phyloP scores from a whole-genome alignment of 805 yeast species.

The Komagataella mondaviorum region DNA sequence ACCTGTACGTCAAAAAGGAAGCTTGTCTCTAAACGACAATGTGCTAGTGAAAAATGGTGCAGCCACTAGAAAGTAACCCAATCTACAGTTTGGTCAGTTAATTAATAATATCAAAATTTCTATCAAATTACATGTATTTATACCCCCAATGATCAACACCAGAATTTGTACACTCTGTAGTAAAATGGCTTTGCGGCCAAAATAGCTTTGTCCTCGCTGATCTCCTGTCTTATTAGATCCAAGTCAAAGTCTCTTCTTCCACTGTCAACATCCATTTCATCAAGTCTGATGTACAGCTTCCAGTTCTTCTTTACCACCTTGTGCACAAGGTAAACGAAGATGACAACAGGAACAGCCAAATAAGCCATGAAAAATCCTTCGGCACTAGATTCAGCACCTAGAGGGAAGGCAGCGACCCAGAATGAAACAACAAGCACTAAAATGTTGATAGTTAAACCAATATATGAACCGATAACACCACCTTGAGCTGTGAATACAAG shows the following conservation, averaged over 20 bases:
- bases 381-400: slow-evolving; percentile 37
- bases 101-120: background rate
- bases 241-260: slow-evolving; percentile 11
- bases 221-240: slow-evolving; percentile 6
- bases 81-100: background rate
- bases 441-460: slow-evolving; percentile 19
- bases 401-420: slow-evolving; percentile 66
- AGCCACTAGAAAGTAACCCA: background rate
- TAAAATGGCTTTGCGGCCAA: slow-evolving; percentile 16
- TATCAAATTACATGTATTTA: background rate
- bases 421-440: slow-evolving; percentile 25
- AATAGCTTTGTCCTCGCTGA: slow-evolving; percentile 35
- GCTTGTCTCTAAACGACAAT: no score
- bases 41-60: background rate
- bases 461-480: slow-evolving; percentile 36
- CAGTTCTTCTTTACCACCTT: slow-evolving; percentile 23
- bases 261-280: slow-evolving; percentile 43
- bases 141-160: slow-evolving; percentile 25
- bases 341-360: slow-evolving; percentile 48
- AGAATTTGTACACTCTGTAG: slow-evolving; percentile 22
- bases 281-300: slow-evolving; percentile 23
- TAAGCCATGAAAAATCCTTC: slow-evolving; percentile 50
- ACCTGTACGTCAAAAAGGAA: no score
- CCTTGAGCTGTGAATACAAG: slow-evolving; percentile 32
- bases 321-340: slow-evolving; percentile 29